Conservation (phyloP, 108 stramenopile species). For the Parmales sp. region DNA sequence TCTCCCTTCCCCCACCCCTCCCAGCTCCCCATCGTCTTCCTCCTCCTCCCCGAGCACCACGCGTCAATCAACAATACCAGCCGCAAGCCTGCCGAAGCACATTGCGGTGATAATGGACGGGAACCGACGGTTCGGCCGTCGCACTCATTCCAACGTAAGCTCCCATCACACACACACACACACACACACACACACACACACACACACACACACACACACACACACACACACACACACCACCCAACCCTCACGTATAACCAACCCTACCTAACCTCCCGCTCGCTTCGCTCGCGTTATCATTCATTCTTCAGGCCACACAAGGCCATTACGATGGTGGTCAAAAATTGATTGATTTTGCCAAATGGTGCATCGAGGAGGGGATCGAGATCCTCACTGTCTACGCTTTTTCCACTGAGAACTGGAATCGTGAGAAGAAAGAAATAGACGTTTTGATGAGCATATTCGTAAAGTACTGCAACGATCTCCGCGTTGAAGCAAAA, state of each 20-base stretch:
- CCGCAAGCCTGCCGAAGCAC: no score
- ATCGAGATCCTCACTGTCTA: constrained; percentile 76
- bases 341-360: constrained; percentile 72
- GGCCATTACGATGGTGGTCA: constrained; percentile 89
- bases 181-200: no score
- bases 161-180: no score
- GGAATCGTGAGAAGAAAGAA: constrained; percentile 74
- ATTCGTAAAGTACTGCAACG: constrained; percentile 71
- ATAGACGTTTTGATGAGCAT: constrained; percentile 50
- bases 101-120: constrained; percentile 95
- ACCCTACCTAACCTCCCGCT: background rate
- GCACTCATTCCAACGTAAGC: constrained; percentile 55
- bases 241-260: constrained; percentile 13
- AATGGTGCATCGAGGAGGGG: constrained; percentile 84
- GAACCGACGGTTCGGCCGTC: constrained; percentile 85
- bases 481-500: constrained; percentile 72
- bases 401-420: constrained; percentile 98
- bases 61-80: no score
- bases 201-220: no score
- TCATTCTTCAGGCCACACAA: background rate
- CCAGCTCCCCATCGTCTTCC: no score
- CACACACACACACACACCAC: constrained; percentile 30
- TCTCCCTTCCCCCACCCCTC: no score
- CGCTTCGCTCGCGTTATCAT: background rate
- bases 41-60: no score